These are phyloP conservation scores for Haplographium delicatum DNA, from an alignment of 495 filamentous ascomycete species.

Conservation along the genomic window DNA sequence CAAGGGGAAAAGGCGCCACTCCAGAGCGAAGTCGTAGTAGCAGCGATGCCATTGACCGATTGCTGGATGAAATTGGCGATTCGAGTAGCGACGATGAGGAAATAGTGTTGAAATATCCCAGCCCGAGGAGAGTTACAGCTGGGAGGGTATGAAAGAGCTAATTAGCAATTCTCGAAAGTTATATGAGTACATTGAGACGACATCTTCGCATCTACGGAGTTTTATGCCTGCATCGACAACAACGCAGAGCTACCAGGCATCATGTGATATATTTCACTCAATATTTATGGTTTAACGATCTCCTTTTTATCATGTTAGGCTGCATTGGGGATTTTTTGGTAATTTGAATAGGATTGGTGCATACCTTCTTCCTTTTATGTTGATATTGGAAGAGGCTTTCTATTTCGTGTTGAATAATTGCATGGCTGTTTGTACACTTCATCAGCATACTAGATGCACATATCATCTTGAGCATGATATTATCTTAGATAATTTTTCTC, in stretches of 20 bases:
- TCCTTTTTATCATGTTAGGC: constrained; percentile 1
- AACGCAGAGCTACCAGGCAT: constrained; percentile 5
- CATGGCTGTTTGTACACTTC: not conserved
- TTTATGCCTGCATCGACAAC: constrained; percentile 8
- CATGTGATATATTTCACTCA: too few species aligned
- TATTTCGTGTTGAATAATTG: not conserved
- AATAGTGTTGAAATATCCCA: constrained; percentile 15
- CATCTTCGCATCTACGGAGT: constrained; percentile 10
- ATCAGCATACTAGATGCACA: constrained; percentile 5
- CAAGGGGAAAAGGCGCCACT: not conserved
- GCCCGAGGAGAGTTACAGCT: constrained; percentile 15
- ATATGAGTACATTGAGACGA: constrained; percentile 10
- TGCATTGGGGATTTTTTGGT: not conserved
- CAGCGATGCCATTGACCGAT: constrained; percentile 45
- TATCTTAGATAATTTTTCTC: too few species aligned
- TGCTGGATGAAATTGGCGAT: constrained; percentile 45
- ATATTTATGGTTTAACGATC: constrained; percentile 1
- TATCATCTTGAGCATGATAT: not conserved
- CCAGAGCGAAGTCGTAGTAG: not conserved
- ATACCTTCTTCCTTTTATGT: not conserved
- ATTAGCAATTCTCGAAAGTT: not conserved
- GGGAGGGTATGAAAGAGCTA: constrained; percentile 6
- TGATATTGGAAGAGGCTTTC: not conserved
- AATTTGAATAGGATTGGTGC: not conserved
- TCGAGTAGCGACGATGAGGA: constrained; percentile 27